Evolutionary conservation across 345 rosid genomes (phyloP).

Genomic region (Eucalyptus pauciflora): DNA sequence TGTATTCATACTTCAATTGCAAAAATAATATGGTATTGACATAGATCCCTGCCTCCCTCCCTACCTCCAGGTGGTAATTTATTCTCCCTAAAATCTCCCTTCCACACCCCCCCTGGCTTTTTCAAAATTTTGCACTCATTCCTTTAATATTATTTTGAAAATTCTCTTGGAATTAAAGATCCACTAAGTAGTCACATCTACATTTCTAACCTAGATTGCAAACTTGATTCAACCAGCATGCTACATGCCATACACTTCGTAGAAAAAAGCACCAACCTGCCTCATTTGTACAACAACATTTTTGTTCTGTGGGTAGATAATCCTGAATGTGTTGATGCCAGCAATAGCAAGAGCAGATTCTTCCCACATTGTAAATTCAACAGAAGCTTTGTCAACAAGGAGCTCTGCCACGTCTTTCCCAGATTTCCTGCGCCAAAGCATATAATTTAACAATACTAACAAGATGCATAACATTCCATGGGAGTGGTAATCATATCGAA

Average conservation of each 20-base stretch:
- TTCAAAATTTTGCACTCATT: background rate
- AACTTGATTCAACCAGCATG: background rate
- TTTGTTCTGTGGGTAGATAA: constrained; percentile 37
- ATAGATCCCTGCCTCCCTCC: background rate
- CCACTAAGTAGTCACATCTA: background rate
- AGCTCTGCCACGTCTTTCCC: constrained; percentile 39
- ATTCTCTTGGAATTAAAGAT: background rate
- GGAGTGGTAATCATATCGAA: background rate
- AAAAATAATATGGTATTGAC: background rate
- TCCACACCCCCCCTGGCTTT: background rate
- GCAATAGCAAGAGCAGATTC: constrained; percentile 30
- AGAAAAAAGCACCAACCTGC: constrained; percentile 31
- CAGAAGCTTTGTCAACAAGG: constrained; percentile 30
- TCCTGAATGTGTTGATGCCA: constrained; percentile 31
- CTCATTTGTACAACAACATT: constrained; percentile 36
- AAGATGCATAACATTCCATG: background rate
- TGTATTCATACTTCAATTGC: background rate
- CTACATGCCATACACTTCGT: background rate
- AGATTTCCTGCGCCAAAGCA: constrained; percentile 26
- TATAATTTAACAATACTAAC: background rate
- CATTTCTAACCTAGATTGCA: background rate
- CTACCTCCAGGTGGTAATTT: background rate
- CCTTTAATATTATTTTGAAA: background rate
- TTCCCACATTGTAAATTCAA: constrained; percentile 62
- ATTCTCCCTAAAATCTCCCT: background rate